These are phyloP conservation scores for Davidsoniella australis DNA, from an alignment of 2,329 filamentous ascomycete species.

Conservation along the genomic window DNA sequence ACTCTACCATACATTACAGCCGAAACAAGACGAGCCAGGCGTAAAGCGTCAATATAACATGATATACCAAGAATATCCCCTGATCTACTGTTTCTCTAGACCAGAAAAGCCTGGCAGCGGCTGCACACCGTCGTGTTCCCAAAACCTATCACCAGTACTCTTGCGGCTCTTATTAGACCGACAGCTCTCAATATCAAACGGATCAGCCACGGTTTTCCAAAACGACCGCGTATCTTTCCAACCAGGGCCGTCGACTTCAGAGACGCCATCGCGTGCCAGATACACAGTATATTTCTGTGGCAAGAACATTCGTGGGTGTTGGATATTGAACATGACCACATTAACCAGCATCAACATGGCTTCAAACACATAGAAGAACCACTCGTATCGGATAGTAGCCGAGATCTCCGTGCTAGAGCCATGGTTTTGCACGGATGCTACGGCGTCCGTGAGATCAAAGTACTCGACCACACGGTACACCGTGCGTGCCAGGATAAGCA, in stretches of 20 bases:
- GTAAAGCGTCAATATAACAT: no score
- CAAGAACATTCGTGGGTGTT: constrained; percentile 33
- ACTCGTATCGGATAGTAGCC: constrained; percentile 36
- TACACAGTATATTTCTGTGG: constrained; percentile 32
- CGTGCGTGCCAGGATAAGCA: constrained; percentile 34
- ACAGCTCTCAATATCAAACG: constrained; percentile 23
- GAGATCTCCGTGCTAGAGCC: constrained; percentile 23
- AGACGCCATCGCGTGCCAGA: constrained; percentile 30
- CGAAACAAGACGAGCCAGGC: no score
- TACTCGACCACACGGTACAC: constrained; percentile 43
- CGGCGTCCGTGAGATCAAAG: constrained; percentile 30
- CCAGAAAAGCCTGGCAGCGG: not conserved
- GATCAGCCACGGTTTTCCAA: constrained; percentile 25
- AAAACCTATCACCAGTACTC: constrained; percentile 20
- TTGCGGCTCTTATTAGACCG: constrained; percentile 18
- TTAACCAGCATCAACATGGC: constrained; percentile 35
- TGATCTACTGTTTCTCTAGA: no score
- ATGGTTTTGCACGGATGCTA: constrained; percentile 20
- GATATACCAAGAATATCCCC: no score
- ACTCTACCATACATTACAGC: no score
- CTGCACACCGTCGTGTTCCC: constrained; percentile 17
- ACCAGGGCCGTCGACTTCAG: constrained; percentile 31
- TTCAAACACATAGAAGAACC: constrained; percentile 44
- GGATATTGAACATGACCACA: constrained; percentile 29
- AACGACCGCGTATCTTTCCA: constrained; percentile 31